A percentile compares a stretch with the other conserved stretches of the same genome.
phyloP scores from a whole-genome alignment of 148 eudicot species.

The Polygonum maritimum region DNA sequence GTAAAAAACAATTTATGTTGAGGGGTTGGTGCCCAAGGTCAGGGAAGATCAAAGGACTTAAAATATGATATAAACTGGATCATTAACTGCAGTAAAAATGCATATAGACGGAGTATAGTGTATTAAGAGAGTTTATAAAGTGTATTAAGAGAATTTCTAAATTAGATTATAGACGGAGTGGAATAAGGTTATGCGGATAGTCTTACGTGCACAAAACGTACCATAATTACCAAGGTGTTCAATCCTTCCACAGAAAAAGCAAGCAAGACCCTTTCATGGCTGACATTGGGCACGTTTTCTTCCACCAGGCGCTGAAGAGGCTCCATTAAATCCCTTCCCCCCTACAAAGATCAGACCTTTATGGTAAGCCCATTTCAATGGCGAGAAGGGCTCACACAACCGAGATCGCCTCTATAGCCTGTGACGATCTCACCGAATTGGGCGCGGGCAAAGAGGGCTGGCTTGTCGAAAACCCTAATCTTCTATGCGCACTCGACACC shows the following conservation, averaged over 20 bases:
- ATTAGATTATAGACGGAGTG: too few species aligned
- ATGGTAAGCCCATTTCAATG: constrained; percentile 29
- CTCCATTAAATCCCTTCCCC: not conserved
- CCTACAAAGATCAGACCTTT: not conserved
- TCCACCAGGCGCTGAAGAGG: not conserved
- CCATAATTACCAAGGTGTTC: too few species aligned
- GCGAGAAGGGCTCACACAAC: constrained; percentile 52
- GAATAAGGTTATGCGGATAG: too few species aligned
- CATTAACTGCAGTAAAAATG: too few species aligned
- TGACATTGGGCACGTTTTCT: not conserved
- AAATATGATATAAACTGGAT: too few species aligned
- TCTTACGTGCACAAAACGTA: too few species aligned
- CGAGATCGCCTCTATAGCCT: constrained; percentile 49
- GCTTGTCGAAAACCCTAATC: constrained; percentile 54
- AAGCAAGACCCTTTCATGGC: not conserved
- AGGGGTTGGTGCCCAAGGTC: too few species aligned
- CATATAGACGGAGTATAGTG: too few species aligned
- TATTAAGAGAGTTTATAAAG: too few species aligned
- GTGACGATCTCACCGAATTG: constrained; percentile 50
- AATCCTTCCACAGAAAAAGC: not conserved
- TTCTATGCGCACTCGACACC: constrained; percentile 63
- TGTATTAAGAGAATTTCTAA: too few species aligned
- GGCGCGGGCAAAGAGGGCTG: constrained; percentile 84
- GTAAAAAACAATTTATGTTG: too few species aligned
- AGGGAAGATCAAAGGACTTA: too few species aligned